These are phyloP conservation scores for Euphorbia tirucalli DNA, from an alignment of 345 rosid genomes.

Conservation along the genomic window DNA sequence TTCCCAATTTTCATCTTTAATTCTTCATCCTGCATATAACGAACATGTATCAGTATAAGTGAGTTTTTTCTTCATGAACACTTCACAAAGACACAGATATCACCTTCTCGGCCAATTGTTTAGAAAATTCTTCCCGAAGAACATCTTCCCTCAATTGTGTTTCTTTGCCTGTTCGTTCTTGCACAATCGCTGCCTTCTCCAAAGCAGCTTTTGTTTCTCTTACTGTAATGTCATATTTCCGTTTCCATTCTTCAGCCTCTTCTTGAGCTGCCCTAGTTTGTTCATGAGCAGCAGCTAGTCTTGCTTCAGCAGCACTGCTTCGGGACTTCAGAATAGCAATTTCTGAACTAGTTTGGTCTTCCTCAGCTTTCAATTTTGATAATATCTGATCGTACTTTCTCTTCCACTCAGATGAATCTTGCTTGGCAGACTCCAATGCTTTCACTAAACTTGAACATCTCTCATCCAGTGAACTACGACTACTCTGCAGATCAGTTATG, in stretches of 20 bases:
- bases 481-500: slow-evolving; percentile 71
- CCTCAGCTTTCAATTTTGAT: slow-evolving; percentile 72
- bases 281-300: slow-evolving; percentile 93
- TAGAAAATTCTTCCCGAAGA: slow-evolving; percentile 67
- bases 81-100: slow-evolving; percentile 7
- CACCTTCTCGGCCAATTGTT: slow-evolving; percentile 70
- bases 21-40: slow-evolving; percentile 77
- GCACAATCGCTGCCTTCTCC: slow-evolving; percentile 86
- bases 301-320: slow-evolving; percentile 89
- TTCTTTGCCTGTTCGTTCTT: slow-evolving; percentile 75
- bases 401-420: slow-evolving; percentile 72
- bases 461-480: slow-evolving; percentile 73
- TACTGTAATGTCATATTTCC: slow-evolving; percentile 81
- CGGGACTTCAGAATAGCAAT: slow-evolving; percentile 73
- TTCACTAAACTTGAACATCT: slow-evolving; percentile 70
- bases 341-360: slow-evolving; percentile 71
- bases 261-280: slow-evolving; percentile 84
- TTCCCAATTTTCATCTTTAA: slow-evolving; percentile 59
- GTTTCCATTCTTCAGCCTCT: slow-evolving; percentile 91
- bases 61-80: background rate
- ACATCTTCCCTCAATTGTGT: slow-evolving; percentile 85
- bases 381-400: slow-evolving; percentile 67
- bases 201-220: slow-evolving; percentile 88
- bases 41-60: background rate
- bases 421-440: slow-evolving; percentile 67